A percentile compares a stretch with the other conserved stretches of the same genome.
Conservation (phyloP, 2,329 filamentous ascomycete species). For the Colletotrichum orchidophilum region DNA sequence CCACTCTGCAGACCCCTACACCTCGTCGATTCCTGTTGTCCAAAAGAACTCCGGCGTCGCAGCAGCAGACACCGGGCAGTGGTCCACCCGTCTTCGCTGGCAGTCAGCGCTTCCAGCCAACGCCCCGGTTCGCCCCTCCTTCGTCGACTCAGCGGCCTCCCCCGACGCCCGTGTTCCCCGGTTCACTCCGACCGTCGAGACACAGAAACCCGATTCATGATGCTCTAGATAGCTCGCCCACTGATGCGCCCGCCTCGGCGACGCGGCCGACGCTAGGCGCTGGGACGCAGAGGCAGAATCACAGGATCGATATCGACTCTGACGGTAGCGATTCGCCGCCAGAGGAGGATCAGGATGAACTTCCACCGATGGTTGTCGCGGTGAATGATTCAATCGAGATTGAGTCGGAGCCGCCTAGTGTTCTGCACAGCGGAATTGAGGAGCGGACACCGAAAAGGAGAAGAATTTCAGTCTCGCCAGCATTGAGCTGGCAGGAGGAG, state of each 20-base stretch:
- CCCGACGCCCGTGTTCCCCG: constrained; percentile 22
- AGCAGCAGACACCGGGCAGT: constrained; percentile 42
- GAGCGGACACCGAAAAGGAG: constrained; percentile 32
- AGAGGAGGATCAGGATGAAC: constrained; percentile 36
- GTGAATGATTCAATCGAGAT: constrained; percentile 36
- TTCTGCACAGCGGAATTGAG: constrained; percentile 9
- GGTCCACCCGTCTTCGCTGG: constrained; percentile 21
- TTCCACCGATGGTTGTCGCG: neutral
- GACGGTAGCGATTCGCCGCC: constrained; percentile 30
- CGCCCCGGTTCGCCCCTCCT: constrained; percentile 49
- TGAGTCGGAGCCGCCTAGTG: constrained; percentile 22
- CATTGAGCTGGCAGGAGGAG: constrained; percentile 31
- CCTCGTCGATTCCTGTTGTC: constrained; percentile 50
- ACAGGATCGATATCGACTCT: constrained; percentile 36
- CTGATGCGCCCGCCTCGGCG: neutral
- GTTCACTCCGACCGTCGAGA: constrained; percentile 38
- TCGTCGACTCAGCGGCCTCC: constrained; percentile 38
- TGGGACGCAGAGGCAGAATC: constrained; percentile 13
- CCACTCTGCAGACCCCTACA: constrained; percentile 45
- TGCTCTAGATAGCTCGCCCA: constrained; percentile 21
- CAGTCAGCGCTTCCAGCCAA: constrained; percentile 47
- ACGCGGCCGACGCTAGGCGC: neutral
- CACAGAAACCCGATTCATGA: constrained; percentile 23
- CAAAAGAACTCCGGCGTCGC: constrained; percentile 44
- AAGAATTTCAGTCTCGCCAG: constrained; percentile 26